Conservation (phyloP, 306 rosid genomes). For the Fagus crenata region DNA sequence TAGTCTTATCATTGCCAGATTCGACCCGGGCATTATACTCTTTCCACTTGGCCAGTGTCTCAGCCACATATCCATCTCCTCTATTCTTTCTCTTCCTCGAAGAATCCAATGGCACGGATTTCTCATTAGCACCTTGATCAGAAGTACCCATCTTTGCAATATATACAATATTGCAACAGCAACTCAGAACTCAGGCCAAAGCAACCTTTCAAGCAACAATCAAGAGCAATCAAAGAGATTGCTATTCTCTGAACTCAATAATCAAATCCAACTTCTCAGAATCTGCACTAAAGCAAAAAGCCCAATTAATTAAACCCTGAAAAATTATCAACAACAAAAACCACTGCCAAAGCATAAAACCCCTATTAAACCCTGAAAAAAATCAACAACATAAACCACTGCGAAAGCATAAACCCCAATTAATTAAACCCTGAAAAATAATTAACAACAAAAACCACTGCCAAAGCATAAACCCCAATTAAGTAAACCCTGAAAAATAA, state of each 20-base stretch:
- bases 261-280: constrained; percentile 9
- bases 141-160: constrained; percentile 46
- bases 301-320: neutral
- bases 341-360: neutral
- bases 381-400: neutral
- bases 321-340: no score
- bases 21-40: constrained; percentile 45
- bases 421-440: no score
- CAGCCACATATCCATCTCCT: constrained; percentile 62
- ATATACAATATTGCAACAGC: neutral
- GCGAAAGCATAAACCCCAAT: no score
- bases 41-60: constrained; percentile 74
- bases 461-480: no score
- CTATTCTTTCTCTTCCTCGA: constrained; percentile 77
- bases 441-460: no score
- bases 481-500: no score
- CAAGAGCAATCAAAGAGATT: neutral
- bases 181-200: neutral
- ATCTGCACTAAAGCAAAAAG: constrained; percentile 32
- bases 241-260: constrained; percentile 14
- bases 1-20: constrained; percentile 32
- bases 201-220: constrained; percentile 21
- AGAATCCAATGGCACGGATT: constrained; percentile 38
- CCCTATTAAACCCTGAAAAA: neutral
- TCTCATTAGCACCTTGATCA: constrained; percentile 34